Evolutionary conservation across 306 rosid species (phyloP), one percentile per base, ranked within the genome.

Genomic region (Spatholobus suberectus): DNA sequence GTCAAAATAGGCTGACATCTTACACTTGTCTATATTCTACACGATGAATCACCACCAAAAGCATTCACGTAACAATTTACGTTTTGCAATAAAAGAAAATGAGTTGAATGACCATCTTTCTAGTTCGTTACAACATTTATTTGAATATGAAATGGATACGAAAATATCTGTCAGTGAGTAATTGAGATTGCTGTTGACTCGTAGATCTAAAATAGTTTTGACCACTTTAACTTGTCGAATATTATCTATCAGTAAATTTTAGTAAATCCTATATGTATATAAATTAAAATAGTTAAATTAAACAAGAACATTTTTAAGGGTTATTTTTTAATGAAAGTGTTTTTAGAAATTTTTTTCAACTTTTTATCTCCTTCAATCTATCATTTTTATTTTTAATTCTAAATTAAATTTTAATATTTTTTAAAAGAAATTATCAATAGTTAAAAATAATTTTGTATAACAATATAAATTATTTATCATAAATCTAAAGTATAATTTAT

Each of bases 1-100:
- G 92, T 89, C 92, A 88, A 89, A 87, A 51, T 44, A 10, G 17
- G 27, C 43, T 87, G 71, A 89, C 85, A 81, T 82, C 49, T 37
- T 11, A 72, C 72, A 47, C 27, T 24, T 61, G 71, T 79, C 69
- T 5, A 24, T 26, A n/a, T 65, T 75, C 78, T n/a, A 38, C 18
- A 7, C 3, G 40, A 57, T 82, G 76, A 65, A 81, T 59, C 75
- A 23, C 69, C 73, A 76, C 76, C 78, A 73, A 26, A 20, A 24
- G 54, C 66, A 83, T 83, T 61, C 51, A 67, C 66, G 9, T 41
- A 51, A 52, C 8, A 13, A 14, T 73, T 81, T 69, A 82, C 63
- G 4, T 75, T 67, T 75, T 13, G 10, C 24, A 40, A 69, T 59
- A 8, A 4, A 46, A 17, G 4, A 69, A 47, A 46, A n/a, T 51